A percentile compares a stretch with the other conserved stretches of the same genome.
These are phyloP conservation scores for Trypanosoma platydactyli DNA, from an alignment of 208 protist species.

Conservation along the genomic window DNA sequence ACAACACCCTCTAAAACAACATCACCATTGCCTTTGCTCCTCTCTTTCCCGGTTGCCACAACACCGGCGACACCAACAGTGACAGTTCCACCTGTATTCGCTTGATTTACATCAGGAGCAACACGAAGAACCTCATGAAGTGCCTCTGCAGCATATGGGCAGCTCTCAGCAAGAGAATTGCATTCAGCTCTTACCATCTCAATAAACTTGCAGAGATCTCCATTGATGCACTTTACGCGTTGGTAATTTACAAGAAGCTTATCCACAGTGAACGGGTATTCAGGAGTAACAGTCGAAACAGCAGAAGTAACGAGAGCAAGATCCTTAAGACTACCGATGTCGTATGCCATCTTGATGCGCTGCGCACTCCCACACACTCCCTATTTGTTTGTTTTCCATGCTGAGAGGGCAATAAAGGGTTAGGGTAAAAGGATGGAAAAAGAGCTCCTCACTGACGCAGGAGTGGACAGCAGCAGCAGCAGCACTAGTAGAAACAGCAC, in stretches of 20 bases:
- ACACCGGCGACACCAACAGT: conserved; percentile 2
- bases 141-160: conserved; percentile 15
- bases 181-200: conserved; percentile 40
- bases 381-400: too few species aligned
- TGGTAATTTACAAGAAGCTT: conserved; percentile 50
- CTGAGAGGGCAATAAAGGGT: too few species aligned
- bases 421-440: too few species aligned
- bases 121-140: conserved; percentile 1
- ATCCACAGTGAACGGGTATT: conserved; percentile 42
- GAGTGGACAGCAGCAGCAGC: too few species aligned
- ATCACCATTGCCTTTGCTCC: not conserved
- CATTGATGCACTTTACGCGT: conserved; percentile 29
- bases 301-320: too few species aligned
- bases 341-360: too few species aligned
- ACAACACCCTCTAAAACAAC: conserved; percentile 20
- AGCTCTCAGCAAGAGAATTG: conserved; percentile 18
- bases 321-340: too few species aligned
- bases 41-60: not conserved
- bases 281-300: not conserved
- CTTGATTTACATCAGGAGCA: not conserved
- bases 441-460: too few species aligned
- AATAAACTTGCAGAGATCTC: conserved; percentile 35
- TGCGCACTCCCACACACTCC: too few species aligned
- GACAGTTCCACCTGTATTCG: not conserved
- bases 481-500: too few species aligned